Conservation (phyloP, 2,329 filamentous ascomycete genomes). For the Colletotrichum theobromicola region DNA sequence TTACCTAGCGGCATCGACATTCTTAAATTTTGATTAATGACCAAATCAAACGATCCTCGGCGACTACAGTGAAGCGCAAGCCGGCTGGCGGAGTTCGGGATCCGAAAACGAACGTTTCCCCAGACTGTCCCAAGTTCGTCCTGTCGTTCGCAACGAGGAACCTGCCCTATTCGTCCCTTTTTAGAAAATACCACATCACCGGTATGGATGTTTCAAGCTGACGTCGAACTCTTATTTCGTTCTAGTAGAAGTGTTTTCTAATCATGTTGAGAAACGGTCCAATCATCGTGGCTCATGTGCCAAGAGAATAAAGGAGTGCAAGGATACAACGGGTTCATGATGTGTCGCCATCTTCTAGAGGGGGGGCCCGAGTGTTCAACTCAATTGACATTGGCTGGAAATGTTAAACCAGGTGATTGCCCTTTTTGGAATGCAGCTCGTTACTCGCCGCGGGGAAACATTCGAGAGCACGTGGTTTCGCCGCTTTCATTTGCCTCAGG, state of each 20-base stretch:
- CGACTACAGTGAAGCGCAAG: background rate
- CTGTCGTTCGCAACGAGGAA: background rate
- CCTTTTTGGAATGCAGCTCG: constrained; percentile 1
- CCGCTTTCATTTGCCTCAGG: background rate
- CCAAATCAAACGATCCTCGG: background rate
- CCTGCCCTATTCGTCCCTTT: background rate
- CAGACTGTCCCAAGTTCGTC: background rate
- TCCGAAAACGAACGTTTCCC: background rate
- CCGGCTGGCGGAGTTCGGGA: background rate
- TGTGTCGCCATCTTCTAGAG: background rate
- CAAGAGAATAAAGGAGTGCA: background rate
- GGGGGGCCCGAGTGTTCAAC: background rate
- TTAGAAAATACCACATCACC: background rate
- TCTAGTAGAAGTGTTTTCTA: background rate
- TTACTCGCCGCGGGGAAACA: background rate
- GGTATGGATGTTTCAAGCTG: background rate
- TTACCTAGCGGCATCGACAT: background rate
- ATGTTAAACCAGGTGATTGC: background rate
- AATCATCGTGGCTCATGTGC: background rate
- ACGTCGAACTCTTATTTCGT: background rate
- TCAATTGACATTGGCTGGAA: background rate
- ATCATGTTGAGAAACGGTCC: background rate
- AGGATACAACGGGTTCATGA: background rate
- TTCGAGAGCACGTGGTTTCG: background rate
- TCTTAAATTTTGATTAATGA: background rate